A percentile compares a stretch with the other conserved stretches of the same genome.
These are phyloP conservation scores for Hericium erinaceus DNA, from an alignment of 768 basidiomycete species.

Conservation along the genomic window DNA sequence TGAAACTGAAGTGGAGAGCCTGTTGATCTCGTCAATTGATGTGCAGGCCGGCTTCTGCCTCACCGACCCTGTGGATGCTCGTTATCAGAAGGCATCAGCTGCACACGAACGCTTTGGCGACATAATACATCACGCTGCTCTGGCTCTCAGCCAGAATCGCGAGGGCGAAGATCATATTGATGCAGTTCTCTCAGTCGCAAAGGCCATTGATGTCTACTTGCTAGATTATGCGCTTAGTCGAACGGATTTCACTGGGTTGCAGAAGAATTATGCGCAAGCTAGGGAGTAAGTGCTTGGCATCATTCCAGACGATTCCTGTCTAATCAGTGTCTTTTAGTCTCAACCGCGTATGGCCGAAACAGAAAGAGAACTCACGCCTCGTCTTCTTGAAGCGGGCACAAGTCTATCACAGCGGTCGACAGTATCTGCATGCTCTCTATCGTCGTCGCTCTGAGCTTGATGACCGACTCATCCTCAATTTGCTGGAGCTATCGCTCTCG, in stretches of 20 bases:
- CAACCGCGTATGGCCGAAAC: constrained; percentile 59
- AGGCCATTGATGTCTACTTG: constrained; percentile 68
- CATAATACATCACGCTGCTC: constrained; percentile 59
- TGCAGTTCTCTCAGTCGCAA: constrained; percentile 63
- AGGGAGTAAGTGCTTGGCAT: constrained; percentile 39
- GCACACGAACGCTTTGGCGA: constrained; percentile 60
- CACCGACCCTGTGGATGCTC: constrained; percentile 61
- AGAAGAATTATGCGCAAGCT: constrained; percentile 56
- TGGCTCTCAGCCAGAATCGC: constrained; percentile 47
- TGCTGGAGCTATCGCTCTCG: constrained; percentile 69
- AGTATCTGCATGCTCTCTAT: constrained; percentile 71
- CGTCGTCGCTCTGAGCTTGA: constrained; percentile 68
- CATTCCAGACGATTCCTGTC: neutral
- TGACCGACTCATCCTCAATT: constrained; percentile 54
- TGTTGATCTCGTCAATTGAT: constrained; percentile 56
- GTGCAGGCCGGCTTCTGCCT: constrained; percentile 71
- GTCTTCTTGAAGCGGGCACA: constrained; percentile 73
- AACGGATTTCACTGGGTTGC: constrained; percentile 48
- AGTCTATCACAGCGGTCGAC: constrained; percentile 63
- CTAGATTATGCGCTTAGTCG: constrained; percentile 60
- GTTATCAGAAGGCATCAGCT: constrained; percentile 53
- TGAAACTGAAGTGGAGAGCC: constrained; percentile 57
- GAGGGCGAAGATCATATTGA: constrained; percentile 81
- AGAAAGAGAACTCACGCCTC: constrained; percentile 67
- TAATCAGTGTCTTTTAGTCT: constrained; percentile 30